Conservation (phyloP, 495 filamentous ascomycete genomes). For the Aspergillus heteromorphus region DNA sequence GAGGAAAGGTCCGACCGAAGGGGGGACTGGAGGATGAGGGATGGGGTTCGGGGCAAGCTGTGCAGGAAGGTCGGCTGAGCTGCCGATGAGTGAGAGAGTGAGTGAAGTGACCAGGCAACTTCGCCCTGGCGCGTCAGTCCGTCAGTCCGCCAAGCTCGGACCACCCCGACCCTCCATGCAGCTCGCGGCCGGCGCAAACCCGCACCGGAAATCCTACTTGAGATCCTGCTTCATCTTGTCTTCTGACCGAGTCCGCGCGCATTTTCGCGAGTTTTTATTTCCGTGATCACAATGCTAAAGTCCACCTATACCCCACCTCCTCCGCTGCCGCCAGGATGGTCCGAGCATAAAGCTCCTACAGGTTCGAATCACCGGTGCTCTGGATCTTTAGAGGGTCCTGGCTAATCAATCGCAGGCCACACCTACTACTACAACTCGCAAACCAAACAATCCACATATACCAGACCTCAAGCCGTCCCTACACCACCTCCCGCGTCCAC, state of each 20-base stretch:
- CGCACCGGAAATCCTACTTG: constrained; percentile 6
- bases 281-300: constrained; percentile 29
- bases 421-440: constrained; percentile 83
- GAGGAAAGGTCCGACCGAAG: constrained; percentile 3
- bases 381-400: background rate
- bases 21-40: constrained; percentile 14
- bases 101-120: constrained; percentile 35
- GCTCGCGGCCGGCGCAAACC: constrained; percentile 15
- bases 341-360: constrained; percentile 85
- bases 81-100: constrained; percentile 12
- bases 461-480: constrained; percentile 49
- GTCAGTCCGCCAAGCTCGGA: constrained; percentile 41
- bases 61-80: constrained; percentile 26
- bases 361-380: constrained; percentile 41
- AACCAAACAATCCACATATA: constrained; percentile 86
- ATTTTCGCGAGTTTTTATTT: background rate
- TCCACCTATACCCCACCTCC: constrained; percentile 42
- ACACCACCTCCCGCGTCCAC: constrained; percentile 26
- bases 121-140: constrained; percentile 38
- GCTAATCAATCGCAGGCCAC: constrained; percentile 51
- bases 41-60: constrained; percentile 24
- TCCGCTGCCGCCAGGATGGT: constrained; percentile 77
- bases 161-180: constrained; percentile 33
- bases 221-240: background rate
- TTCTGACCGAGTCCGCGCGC: background rate